Percentiles rank a stretch among this genome's conserved stretches.
Conservation (phyloP, 495 filamentous ascomycete genomes). For the Lepraria neglecta region DNA sequence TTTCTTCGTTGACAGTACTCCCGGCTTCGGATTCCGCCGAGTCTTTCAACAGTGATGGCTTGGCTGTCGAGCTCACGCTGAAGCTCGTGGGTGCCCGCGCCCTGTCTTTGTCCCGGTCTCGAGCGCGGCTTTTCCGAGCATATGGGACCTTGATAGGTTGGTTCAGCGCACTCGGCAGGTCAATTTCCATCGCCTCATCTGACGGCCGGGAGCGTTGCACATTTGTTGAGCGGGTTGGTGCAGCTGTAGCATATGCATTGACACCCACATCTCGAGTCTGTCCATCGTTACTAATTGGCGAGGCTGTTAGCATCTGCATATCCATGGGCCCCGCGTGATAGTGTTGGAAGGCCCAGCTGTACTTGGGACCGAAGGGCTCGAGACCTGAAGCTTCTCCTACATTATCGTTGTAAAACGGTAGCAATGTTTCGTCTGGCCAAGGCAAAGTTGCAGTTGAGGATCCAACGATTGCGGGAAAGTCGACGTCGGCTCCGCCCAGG, state of each 20-base stretch:
- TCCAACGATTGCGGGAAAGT: background rate
- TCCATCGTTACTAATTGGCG: background rate
- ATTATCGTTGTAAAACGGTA: background rate
- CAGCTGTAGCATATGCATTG: background rate
- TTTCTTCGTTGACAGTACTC: background rate
- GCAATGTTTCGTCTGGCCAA: constrained; percentile 7
- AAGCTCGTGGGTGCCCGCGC: background rate
- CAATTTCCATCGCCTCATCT: constrained; percentile 8
- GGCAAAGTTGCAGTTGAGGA: constrained; percentile 6
- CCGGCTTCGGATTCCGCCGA: background rate
- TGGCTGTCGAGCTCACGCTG: background rate
- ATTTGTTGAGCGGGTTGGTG: background rate
- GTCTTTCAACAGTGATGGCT: background rate
- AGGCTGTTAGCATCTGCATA: background rate
- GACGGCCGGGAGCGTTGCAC: background rate
- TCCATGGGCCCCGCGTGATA: constrained; percentile 10
- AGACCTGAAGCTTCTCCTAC: background rate
- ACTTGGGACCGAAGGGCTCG: constrained; percentile 2
- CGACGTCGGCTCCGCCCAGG: constrained; percentile 1
- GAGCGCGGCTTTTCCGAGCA: background rate
- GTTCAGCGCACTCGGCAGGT: background rate
- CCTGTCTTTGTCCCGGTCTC: background rate
- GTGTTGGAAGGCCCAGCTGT: constrained; percentile 9
- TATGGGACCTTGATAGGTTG: background rate
- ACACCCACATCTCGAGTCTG: background rate